A percentile compares a stretch with the other conserved stretches of the same genome.
Evolutionary conservation across 1,284 basidiomycete genomes (phyloP).

Genomic region (Cutaneotrichosporon dermatis): DNA sequence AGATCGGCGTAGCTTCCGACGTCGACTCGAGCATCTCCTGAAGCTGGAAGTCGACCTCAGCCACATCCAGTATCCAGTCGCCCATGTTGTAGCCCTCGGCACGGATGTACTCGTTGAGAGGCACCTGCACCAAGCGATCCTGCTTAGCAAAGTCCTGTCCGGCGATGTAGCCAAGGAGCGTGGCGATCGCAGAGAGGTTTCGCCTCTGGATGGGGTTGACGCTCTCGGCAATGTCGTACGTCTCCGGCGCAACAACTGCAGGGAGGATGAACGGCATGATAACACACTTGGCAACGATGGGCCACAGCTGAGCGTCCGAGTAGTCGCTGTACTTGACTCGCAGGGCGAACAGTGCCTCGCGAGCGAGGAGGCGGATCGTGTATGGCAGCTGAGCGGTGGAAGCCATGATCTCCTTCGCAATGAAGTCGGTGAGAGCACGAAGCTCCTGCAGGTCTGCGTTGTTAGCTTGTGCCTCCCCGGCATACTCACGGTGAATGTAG

Average conservation of each 20-base stretch:
- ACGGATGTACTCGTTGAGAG: constrained; percentile 83
- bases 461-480: background rate
- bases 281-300: constrained; percentile 78
- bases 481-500: constrained; percentile 77
- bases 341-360: constrained; percentile 74
- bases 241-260: constrained; percentile 88
- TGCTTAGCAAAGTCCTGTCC: constrained; percentile 58
- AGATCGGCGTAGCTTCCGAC: constrained; percentile 88
- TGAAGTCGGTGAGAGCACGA: constrained; percentile 76
- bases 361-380: constrained; percentile 80
- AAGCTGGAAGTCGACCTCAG: constrained; percentile 84
- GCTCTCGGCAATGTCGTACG: constrained; percentile 81
- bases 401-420: constrained; percentile 67
- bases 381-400: constrained; percentile 84
- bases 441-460: constrained; percentile 76
- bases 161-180: constrained; percentile 80
- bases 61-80: constrained; percentile 79
- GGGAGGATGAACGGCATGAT: constrained; percentile 94
- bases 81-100: constrained; percentile 65
- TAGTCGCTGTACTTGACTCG: constrained; percentile 73
- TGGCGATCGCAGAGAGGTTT: constrained; percentile 87
- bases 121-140: constrained; percentile 72
- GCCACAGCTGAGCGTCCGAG: constrained; percentile 64
- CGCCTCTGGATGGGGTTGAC: constrained; percentile 72
- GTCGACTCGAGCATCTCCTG: constrained; percentile 94